Conservation (phyloP, 306 rosid species). For the Senna tora region DNA sequence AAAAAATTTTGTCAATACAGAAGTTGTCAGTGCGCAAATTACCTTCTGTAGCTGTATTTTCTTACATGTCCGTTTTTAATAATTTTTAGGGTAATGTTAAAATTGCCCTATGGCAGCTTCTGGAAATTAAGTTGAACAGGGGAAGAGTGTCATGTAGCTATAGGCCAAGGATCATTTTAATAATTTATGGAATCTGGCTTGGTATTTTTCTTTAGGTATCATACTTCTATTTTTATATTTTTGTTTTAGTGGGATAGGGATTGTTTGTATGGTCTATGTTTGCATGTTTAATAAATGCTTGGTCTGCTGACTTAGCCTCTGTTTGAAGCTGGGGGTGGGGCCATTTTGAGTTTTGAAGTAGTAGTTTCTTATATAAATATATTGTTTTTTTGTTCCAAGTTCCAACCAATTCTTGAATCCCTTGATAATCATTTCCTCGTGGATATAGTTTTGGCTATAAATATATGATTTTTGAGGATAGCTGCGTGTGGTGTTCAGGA, state of each 20-base stretch:
- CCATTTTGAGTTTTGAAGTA: slow-evolving; percentile 1
- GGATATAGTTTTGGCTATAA: slow-evolving; percentile 1
- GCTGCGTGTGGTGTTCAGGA: neutral
- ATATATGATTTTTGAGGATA: slow-evolving; percentile 4
- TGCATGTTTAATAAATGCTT: slow-evolving; percentile 2
- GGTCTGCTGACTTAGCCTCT: slow-evolving; percentile 12
- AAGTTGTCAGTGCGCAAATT: neutral
- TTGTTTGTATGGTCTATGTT: slow-evolving; percentile 23
- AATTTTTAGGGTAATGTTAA: neutral
- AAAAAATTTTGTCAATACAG: neutral
- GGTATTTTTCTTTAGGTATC: neutral
- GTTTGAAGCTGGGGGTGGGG: neutral
- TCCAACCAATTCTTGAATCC: neutral
- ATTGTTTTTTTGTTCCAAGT: slow-evolving; percentile 7
- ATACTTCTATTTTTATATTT: neutral
- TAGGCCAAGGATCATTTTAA: neutral
- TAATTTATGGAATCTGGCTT: neutral
- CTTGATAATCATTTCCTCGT: neutral
- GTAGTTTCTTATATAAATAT: neutral
- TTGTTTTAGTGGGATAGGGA: neutral
- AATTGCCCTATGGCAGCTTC: neutral
- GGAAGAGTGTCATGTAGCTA: neutral
- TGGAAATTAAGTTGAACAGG: slow-evolving; percentile 13
- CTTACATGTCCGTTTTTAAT: neutral
- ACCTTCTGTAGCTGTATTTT: neutral